Evolutionary conservation across 2,329 filamentous ascomycete genomes (phyloP), one percentile per base, ranked within the genome.

Genomic region (Bipolaris sorokiniana): DNA sequence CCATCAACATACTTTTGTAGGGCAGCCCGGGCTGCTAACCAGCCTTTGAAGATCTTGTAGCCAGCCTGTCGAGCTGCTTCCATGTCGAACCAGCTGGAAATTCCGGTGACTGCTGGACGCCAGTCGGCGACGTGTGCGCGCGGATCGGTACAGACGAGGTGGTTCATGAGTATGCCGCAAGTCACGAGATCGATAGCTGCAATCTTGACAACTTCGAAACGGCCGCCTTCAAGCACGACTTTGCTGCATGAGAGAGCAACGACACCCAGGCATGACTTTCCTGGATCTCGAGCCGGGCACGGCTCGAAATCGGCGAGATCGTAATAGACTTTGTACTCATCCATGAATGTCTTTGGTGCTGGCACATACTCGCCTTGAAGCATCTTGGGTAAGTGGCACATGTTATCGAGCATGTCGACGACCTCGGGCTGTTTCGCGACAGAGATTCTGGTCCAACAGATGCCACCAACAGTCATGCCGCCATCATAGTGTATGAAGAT

Each of bases 31-130:
- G 66, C 71, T n/a, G 68, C 68, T 13, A 55, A 37, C 73, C 72
- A 76, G 6, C 73, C 72, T 46, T 70, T 71, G 49, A 76, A 62
- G 18, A 76, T 59, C 46, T 68, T 73, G 62, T 69, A 76, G 0
- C 68, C 72, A 15, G 52, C 47, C 23, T 65, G 20, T 9, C 70
- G 69, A 36, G 67, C 67, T 13, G 52, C 51, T 37, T 74, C 69
- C 48, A 76, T 62, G 33, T 73, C 64, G 1, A 42, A 15, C 46
- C 63, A 70, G 48, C 59, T 54, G 3, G 48, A 51, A 7, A 76
- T 26, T 3, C 74, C 73, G 7, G 73, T 76, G 18, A 51, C 45
- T 4, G 44, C 33, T 1, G 64, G 62, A 40, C 62, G 53, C 73
- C 73, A 76, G 41, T 74, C 57, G 5, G 49, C 36, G 16, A 76